A percentile compares a stretch with the other conserved stretches of the same genome.
Evolutionary conservation across 208 protist genomes (phyloP).

Genomic region (Leishmania martiniquensis): DNA sequence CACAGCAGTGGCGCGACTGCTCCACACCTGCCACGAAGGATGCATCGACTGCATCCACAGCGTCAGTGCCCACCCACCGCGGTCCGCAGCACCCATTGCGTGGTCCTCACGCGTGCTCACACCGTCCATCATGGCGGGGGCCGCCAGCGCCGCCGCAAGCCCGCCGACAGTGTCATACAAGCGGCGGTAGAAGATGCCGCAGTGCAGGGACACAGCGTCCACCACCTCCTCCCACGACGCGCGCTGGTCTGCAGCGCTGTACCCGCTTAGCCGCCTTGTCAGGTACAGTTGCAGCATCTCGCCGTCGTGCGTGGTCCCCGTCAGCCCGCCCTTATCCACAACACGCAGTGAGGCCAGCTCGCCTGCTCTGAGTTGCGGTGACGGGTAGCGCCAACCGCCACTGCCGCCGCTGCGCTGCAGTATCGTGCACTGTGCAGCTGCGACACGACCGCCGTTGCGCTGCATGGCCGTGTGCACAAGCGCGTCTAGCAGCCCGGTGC

Average conservation of each 20-base stretch:
- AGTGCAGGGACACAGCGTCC: constrained; percentile 35
- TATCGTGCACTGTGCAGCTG: constrained; percentile 38
- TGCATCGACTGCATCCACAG: constrained; percentile 22
- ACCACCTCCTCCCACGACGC: constrained; percentile 30
- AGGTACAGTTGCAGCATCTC: constrained; percentile 22
- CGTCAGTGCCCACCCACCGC: constrained; percentile 32
- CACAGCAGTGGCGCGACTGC: constrained; percentile 29
- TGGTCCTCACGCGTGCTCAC: not conserved
- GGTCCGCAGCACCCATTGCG: constrained; percentile 19
- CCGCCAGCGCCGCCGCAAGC: constrained; percentile 7
- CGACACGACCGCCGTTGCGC: constrained; percentile 42
- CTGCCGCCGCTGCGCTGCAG: not conserved
- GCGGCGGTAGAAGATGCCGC: constrained; percentile 27
- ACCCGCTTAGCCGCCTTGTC: constrained; percentile 22
- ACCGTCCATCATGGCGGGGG: not conserved
- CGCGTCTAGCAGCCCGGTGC: constrained; percentile 21
- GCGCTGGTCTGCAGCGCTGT: constrained; percentile 27
- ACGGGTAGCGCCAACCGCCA: not conserved
- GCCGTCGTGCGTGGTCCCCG: not conserved
- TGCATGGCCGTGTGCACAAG: constrained; percentile 25
- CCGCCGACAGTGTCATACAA: constrained; percentile 35
- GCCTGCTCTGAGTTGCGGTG: not conserved
- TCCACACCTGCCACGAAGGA: constrained; percentile 37
- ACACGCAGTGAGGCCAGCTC: not conserved
- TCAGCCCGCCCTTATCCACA: constrained; percentile 30